Base-by-base conservation (phyloP, 1,139 yeast genomes). In the Hemisphaericaspora xylofermentans region DNA sequence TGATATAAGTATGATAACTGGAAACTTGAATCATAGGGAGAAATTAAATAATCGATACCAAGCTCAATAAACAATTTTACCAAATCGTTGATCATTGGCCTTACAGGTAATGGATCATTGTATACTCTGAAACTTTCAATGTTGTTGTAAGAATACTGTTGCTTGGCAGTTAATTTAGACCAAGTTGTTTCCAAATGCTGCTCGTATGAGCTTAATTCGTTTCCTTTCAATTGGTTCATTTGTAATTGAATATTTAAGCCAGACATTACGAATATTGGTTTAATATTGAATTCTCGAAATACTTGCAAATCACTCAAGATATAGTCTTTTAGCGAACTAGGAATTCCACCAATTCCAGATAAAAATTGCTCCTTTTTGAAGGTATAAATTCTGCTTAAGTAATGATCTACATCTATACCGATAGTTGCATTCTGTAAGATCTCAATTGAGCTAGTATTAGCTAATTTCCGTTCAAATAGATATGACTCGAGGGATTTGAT, bases 401-500 rank as follows among this genome's bases (percentile, higher is more conserved):
- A 88, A 57, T 88, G 89, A 50, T 82, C 87, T 16, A 84, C 94
- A 58, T 89, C 96, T 37, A 89, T 85, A 40, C 96, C 97, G 40
- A 89, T 65, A 13, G 84, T 78, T 32, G 91, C 76, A 54, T 83
- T 82, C 47, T 74, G 78, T 48, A 89, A 68, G 8, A 80, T 66
- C 31, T 84, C 87, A 50, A 88, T 71, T 12, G 93, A 81, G 49
- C 80, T 67, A 17, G 82, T 70, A 44, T 77, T 74, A 37, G 82
- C 83, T 43, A 84, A 64, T 46, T 83, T 78, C 45, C 86, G 76
- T 53, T 88, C 95, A 52, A 81, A 80, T 35, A 84, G 70, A 58
- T 76, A 83, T 4, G 84, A 72, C 52, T 88, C 95, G 44, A 88
- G 74, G 7, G 89, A 75, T 56, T 76, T 82, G 54, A 87, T 82